Percentiles rank a stretch among this genome's conserved stretches.
Evolutionary conservation across 2,329 filamentous ascomycete species (phyloP).

Genomic region (Raffaelea deltoideospora): DNA sequence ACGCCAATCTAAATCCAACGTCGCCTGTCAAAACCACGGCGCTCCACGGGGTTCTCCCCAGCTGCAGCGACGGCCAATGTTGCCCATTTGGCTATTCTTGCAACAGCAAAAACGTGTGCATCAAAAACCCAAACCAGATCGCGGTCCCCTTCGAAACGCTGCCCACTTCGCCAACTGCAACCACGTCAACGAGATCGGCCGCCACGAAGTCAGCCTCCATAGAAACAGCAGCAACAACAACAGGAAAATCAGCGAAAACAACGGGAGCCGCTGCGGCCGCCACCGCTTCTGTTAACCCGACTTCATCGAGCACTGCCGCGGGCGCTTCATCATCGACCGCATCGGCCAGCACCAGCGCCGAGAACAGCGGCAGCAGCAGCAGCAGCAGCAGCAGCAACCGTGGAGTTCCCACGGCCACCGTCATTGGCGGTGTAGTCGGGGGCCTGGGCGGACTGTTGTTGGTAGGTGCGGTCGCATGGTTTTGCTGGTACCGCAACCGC

Average conservation of each 20-base stretch:
- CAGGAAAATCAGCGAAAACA: too few relatives aligned
- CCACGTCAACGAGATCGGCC: constrained; percentile 10
- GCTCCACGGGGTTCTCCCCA: constrained; percentile 36
- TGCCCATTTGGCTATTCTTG: constrained; percentile 63
- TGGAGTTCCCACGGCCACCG: constrained; percentile 22
- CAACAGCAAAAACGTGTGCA: constrained; percentile 31
- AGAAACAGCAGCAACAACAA: constrained; percentile 9
- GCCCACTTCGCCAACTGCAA: constrained; percentile 8
- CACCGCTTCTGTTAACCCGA: constrained; percentile 11
- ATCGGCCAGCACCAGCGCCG: constrained; percentile 2
- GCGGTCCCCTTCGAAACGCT: constrained; percentile 11
- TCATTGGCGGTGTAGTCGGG: constrained; percentile 33
- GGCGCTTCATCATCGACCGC: not conserved
- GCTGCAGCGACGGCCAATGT: constrained; percentile 43
- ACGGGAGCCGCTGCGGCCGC: constrained; percentile 8
- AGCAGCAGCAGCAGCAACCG: constrained; percentile 17
- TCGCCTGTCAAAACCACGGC: constrained; percentile 53
- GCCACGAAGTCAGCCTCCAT: constrained; percentile 9
- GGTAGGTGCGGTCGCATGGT: constrained; percentile 22
- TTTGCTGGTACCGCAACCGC: constrained; percentile 20
- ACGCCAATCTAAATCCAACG: constrained; percentile 37
- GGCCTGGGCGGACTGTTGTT: constrained; percentile 25
- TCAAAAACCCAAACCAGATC: constrained; percentile 34
- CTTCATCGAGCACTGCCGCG: constrained; percentile 9
- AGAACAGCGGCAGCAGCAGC: constrained; percentile 4